These are phyloP conservation scores for Candida sanyiensis DNA, from an alignment of 805 yeast genomes.

Conservation along the genomic window DNA sequence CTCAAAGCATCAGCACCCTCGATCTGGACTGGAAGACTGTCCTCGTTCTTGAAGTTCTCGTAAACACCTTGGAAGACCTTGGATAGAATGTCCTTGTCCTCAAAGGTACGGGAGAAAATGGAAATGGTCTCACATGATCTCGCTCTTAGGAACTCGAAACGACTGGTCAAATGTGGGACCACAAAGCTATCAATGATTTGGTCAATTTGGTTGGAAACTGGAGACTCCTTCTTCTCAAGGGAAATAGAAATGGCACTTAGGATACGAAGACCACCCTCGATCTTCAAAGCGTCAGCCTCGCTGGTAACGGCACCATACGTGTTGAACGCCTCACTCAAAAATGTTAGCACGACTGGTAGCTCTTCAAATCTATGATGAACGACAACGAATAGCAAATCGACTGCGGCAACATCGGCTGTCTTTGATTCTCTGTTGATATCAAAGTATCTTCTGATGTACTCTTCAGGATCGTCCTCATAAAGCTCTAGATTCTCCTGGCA, in stretches of 20 bases:
- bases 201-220: slow-evolving; percentile 59
- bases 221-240: slow-evolving; percentile 43
- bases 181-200: slow-evolving; percentile 57
- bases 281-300: slow-evolving; percentile 48
- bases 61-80: slow-evolving; percentile 36
- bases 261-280: slow-evolving; percentile 78
- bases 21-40: slow-evolving; percentile 65
- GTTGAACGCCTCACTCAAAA: slow-evolving; percentile 46
- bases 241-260: slow-evolving; percentile 62
- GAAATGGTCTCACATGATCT: slow-evolving; percentile 62
- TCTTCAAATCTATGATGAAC: slow-evolving; percentile 49
- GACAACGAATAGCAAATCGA: slow-evolving; percentile 64
- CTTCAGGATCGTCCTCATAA: slow-evolving; percentile 83
- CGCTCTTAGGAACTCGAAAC: slow-evolving; percentile 66
- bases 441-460: slow-evolving; percentile 71
- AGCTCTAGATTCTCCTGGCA: slow-evolving; percentile 68
- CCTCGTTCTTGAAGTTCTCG: slow-evolving; percentile 37
- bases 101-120: slow-evolving; percentile 29
- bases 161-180: slow-evolving; percentile 64
- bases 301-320: slow-evolving; percentile 29
- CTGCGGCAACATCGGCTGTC: slow-evolving; percentile 78
- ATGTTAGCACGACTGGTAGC: slow-evolving; percentile 48
- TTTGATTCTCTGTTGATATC: slow-evolving; percentile 57
- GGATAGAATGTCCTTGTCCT: slow-evolving; percentile 34
- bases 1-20: slow-evolving; percentile 87